A percentile compares a stretch with the other conserved stretches of the same genome.
Evolutionary conservation across 257 asterid genomes (phyloP).

Genomic region (Leptodermis oblonga): DNA sequence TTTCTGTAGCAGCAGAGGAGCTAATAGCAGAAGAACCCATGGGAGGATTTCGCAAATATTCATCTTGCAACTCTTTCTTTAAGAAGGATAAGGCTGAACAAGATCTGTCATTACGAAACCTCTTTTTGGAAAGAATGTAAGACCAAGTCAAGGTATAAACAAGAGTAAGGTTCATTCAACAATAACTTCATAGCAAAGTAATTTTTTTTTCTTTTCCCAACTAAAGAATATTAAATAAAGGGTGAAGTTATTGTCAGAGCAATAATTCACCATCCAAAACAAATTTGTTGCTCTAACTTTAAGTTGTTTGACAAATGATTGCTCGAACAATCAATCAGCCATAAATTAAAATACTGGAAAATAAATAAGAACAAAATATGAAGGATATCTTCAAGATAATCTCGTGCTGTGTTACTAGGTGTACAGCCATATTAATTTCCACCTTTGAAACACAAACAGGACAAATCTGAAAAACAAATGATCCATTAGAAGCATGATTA

Average conservation of each 20-base stretch:
- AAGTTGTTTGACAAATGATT: background rate
- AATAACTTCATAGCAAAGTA: background rate
- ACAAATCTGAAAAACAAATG: conserved; percentile 63
- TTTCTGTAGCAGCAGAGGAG: conserved; percentile 46
- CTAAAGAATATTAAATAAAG: background rate
- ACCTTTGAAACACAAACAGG: conserved; percentile 73
- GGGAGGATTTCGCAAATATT: conserved; percentile 35
- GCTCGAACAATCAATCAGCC: background rate
- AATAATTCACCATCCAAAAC: too few relatives aligned
- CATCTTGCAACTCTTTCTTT: conserved; percentile 68
- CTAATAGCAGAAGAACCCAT: conserved; percentile 46
- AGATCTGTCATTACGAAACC: conserved; percentile 40
- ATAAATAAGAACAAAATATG: conserved; percentile 6
- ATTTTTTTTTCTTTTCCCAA: too few relatives aligned
- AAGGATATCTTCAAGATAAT: conserved; percentile 88
- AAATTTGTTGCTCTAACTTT: too few relatives aligned
- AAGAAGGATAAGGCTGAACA: conserved; percentile 46
- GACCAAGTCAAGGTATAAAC: conserved; percentile 44
- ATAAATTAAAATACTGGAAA: background rate
- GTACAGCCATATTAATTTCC: conserved; percentile 80
- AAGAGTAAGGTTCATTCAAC: conserved; percentile 15
- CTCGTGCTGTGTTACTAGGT: conserved; percentile 76
- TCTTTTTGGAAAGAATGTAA: conserved; percentile 70
- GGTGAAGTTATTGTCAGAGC: background rate
- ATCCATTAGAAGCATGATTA: conserved; percentile 14